Evolutionary conservation across 495 filamentous ascomycete species (phyloP).

Genomic region (Penicillium cosmopolitanum): DNA sequence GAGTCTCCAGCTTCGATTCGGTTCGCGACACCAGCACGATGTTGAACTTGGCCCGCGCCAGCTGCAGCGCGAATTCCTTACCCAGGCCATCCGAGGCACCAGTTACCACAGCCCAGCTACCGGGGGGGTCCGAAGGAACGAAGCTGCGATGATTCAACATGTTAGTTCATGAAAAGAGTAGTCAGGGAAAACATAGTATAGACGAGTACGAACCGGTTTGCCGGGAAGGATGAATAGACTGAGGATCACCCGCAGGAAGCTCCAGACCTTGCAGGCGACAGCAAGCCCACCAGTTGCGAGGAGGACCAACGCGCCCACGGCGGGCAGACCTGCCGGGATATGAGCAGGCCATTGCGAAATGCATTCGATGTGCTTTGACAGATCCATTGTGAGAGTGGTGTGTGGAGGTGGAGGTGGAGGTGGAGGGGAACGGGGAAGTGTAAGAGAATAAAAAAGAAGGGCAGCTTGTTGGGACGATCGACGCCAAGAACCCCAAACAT

Average conservation of each 20-base stretch:
- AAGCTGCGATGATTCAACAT: conserved; percentile 57
- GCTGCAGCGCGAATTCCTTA: conserved; percentile 91
- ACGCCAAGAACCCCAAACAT: conserved; percentile 35
- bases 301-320: conserved; percentile 39
- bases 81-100: conserved; percentile 96
- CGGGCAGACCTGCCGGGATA: conserved; percentile 43
- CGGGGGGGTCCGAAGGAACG: conserved; percentile 88
- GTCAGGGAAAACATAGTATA: not conserved
- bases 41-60: conserved; percentile 92
- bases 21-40: conserved; percentile 93
- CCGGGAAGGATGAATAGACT: conserved; percentile 79
- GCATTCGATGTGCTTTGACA: conserved; percentile 37
- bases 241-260: conserved; percentile 66
- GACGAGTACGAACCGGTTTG: conserved; percentile 51
- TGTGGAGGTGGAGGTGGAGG: not conserved
- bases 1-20: conserved; percentile 77
- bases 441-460: conserved; percentile 20
- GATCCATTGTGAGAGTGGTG: conserved; percentile 38
- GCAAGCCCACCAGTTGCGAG: conserved; percentile 62
- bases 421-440: conserved; percentile 12
- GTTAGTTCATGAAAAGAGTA: conserved; percentile 15
- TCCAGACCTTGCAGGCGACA: conserved; percentile 58
- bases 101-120: conserved; percentile 93
- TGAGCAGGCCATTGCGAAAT: conserved; percentile 42
- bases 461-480: conserved; percentile 32